Evolutionary conservation across 2,329 filamentous ascomycete species (phyloP).

Genomic region (Apiospora phragmitis): DNA sequence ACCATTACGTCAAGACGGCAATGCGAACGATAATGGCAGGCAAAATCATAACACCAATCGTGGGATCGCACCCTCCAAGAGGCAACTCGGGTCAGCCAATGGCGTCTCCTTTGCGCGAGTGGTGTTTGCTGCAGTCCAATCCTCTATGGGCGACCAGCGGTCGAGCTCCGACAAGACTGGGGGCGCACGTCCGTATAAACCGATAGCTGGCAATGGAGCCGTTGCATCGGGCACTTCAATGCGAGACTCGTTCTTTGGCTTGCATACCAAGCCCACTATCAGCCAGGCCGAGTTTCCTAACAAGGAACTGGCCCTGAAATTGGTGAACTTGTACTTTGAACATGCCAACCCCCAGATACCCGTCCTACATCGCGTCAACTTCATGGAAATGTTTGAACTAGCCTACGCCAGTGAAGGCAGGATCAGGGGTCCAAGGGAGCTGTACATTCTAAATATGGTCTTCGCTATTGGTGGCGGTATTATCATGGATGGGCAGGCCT

Average conservation of each 20-base stretch:
- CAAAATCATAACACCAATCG: slow-evolving; percentile 31
- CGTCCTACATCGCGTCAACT: slow-evolving; percentile 84
- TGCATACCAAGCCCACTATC: slow-evolving; percentile 88
- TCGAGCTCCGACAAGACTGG: slow-evolving; percentile 66
- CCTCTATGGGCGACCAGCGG: slow-evolving; percentile 62
- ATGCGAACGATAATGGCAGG: slow-evolving; percentile 55
- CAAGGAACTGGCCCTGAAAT: slow-evolving; percentile 67
- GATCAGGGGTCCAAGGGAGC: slow-evolving; percentile 71
- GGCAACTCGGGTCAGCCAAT: slow-evolving; percentile 81
- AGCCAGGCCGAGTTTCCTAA: slow-evolving; percentile 83
- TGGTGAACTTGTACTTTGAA: slow-evolving; percentile 88
- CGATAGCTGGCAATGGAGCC: slow-evolving; percentile 43
- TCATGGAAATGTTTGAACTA: slow-evolving; percentile 82
- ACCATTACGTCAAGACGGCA: slow-evolving; percentile 28
- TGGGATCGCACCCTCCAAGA: slow-evolving; percentile 66
- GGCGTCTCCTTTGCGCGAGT: slow-evolving; percentile 94
- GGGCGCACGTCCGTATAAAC: slow-evolving; percentile 57
- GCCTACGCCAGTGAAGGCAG: slow-evolving; percentile 72
- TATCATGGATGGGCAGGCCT: slow-evolving; percentile 67
- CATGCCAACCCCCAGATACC: slow-evolving; percentile 96
- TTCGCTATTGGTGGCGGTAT: slow-evolving; percentile 95
- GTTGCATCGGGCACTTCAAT: slow-evolving; percentile 72
- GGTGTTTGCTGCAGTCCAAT: slow-evolving; percentile 90
- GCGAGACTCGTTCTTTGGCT: slow-evolving; percentile 95
- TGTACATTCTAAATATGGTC: slow-evolving; percentile 96